phyloP scores from a whole-genome alignment of 305 asterid genomes.

The Fraxinus ornus region DNA sequence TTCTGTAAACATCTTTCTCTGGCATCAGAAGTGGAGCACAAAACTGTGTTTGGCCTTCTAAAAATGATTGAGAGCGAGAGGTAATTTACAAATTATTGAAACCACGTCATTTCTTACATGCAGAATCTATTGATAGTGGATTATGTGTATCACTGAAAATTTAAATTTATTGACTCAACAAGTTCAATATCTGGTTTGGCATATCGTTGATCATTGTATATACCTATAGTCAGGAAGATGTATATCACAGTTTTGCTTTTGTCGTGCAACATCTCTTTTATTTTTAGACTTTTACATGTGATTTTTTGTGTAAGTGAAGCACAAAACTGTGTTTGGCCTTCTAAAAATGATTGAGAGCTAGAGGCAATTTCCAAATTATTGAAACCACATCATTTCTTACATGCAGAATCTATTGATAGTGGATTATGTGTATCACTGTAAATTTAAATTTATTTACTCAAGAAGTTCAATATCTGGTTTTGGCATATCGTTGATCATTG shows the following conservation, averaged over 20 bases:
- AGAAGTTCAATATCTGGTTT: not conserved
- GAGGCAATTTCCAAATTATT: not conserved
- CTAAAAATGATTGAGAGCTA: too few relatives aligned
- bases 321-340: too few relatives aligned
- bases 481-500: not conserved
- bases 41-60: slow-evolving; percentile 81
- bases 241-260: not conserved
- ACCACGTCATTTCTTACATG: too few relatives aligned
- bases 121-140: not conserved
- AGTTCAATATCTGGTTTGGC: not conserved
- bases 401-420: not conserved
- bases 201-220: not conserved
- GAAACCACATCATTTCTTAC: not conserved
- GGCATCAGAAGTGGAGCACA: slow-evolving; percentile 88
- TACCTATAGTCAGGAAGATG: not conserved
- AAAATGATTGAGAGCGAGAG: slow-evolving; percentile 94
- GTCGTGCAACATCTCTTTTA: not conserved
- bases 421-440: not conserved
- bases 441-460: not conserved
- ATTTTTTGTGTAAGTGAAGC: not conserved
- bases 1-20: slow-evolving; percentile 87
- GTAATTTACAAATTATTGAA: slow-evolving; percentile 35
- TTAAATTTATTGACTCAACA: not conserved
- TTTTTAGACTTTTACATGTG: slow-evolving; percentile 9
- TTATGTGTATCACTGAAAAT: not conserved